Base-by-base conservation (phyloP, 2,329 filamentous ascomycete species). In the Scleromitrula shiraiana region DNA sequence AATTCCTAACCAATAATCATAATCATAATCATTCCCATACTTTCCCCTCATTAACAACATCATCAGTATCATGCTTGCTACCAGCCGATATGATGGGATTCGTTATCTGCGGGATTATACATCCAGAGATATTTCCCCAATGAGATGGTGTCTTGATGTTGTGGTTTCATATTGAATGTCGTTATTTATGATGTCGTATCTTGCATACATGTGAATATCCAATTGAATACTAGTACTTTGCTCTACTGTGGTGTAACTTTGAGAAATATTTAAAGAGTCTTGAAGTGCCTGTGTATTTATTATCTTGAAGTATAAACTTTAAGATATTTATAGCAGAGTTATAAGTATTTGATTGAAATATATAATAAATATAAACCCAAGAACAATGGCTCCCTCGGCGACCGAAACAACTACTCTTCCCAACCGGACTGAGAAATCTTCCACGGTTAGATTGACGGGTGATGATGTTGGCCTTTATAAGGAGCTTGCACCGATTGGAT, bases 401-500 rank as follows among this genome's bases (percentile, higher is more conserved):
- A 59, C 53, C 24, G 59, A 60, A 46, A 59, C 58, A 4, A 48
- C 49, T 20, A 56, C 56, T 19, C 22, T 56, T 26, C 51, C 54
- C 33, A 49, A n/a, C 30, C 49, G 41, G 29, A 32, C 43, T 9
- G 39, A 42, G 9, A 50, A 54, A 36, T 29, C 36, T 15, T 26
- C 41, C 22, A 49, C 32, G 24, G 51, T 56, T 12, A 59, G 53
- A 42, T 49, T 61, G 30, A 56, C 57, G 12, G 44, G 50, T 26
- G 53, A 50, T 32, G 37, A 27, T 5, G 50, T 51, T 52, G 59
- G 59, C 30, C 51, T 55, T 27, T 63, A 62, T 30, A 62, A 62
- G 51, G 61, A 63, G 32, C 53, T 62, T 37, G 53, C 59, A 8
- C 54, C 59, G 9, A 57, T 61, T 40, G 58, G 58, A 5, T 62